phyloP scores from a whole-genome alignment of 2,329 filamentous ascomycete genomes.

The Hymenoscyphus occultus region DNA sequence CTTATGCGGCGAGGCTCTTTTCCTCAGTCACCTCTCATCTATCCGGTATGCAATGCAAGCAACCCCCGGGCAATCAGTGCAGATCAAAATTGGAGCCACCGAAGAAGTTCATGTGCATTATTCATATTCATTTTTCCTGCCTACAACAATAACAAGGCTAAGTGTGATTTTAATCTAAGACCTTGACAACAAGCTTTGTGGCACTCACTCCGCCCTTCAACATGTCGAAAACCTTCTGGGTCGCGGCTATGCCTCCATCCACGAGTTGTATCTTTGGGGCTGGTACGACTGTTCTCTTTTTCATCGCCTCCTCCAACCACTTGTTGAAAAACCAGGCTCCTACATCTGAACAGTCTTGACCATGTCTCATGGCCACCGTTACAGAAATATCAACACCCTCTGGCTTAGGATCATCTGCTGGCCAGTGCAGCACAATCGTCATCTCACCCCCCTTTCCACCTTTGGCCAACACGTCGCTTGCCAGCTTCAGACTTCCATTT shows the following conservation, averaged over 20 bases:
- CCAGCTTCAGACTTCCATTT: conserved; percentile 18
- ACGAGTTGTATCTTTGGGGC: conserved; percentile 40
- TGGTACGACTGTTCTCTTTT: neutral
- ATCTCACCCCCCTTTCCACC: conserved; percentile 39
- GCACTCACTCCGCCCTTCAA: conserved; percentile 40
- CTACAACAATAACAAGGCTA: too few relatives aligned
- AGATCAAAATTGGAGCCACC: too few relatives aligned
- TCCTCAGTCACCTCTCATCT: too few relatives aligned
- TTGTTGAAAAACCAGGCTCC: neutral
- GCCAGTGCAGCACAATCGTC: conserved; percentile 29
- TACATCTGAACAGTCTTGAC: conserved; percentile 32
- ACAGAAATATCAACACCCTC: conserved; percentile 40
- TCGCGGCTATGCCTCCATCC: conserved; percentile 41
- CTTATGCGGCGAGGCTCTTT: too few relatives aligned
- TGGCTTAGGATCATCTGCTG: conserved; percentile 23
- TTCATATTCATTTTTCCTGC: too few relatives aligned
- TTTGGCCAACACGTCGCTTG: conserved; percentile 31
- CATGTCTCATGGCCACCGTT: conserved; percentile 36
- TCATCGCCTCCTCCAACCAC: neutral
- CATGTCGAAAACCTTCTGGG: conserved; percentile 41
- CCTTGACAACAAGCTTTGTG: conserved; percentile 42
- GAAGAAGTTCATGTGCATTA: too few relatives aligned
- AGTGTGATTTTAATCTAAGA: neutral
- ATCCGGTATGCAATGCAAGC: too few relatives aligned
- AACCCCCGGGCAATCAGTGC: too few relatives aligned